These are phyloP conservation scores for Cladosporium sp. DNA, from an alignment of 2,329 filamentous ascomycete species.

Conservation along the genomic window DNA sequence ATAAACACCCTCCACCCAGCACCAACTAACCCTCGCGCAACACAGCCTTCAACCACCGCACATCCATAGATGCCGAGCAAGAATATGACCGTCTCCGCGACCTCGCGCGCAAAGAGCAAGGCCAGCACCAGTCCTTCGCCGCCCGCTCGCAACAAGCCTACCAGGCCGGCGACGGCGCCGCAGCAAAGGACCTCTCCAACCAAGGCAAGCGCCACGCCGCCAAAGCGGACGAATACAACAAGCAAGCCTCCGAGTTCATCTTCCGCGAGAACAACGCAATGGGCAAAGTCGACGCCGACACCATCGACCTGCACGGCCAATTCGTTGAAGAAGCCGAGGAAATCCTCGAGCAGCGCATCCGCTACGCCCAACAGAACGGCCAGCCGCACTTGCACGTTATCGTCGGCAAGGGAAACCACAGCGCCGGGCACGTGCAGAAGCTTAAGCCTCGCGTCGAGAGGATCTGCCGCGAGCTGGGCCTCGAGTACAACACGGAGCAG, in stretches of 20 bases:
- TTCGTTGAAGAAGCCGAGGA: slow-evolving; percentile 93
- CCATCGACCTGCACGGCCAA: slow-evolving; percentile 90
- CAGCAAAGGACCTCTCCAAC: slow-evolving; percentile 77
- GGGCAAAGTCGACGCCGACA: slow-evolving; percentile 70
- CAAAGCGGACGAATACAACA: slow-evolving; percentile 83
- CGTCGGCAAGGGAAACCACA: slow-evolving; percentile 93
- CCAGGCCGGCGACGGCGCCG: slow-evolving; percentile 71
- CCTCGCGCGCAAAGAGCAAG: slow-evolving; percentile 73
- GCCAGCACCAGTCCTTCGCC: slow-evolving; percentile 66
- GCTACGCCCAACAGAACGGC: slow-evolving; percentile 65
- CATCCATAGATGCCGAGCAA: slow-evolving; percentile 64
- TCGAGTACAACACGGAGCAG: slow-evolving; percentile 79
- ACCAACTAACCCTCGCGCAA: slow-evolving; percentile 14
- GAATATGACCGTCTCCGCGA: slow-evolving; percentile 91
- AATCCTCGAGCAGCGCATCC: slow-evolving; percentile 80
- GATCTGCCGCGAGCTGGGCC: slow-evolving; percentile 74
- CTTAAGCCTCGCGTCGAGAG: slow-evolving; percentile 92
- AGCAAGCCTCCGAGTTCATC: slow-evolving; percentile 86
- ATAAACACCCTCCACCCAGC: neutral
- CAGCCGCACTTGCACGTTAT: slow-evolving; percentile 89
- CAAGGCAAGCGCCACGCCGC: slow-evolving; percentile 79
- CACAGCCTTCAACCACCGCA: slow-evolving; percentile 69
- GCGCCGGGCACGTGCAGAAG: slow-evolving; percentile 75
- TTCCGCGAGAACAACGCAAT: slow-evolving; percentile 89
- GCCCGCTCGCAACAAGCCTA: slow-evolving; percentile 73